These are phyloP conservation scores for Solanum pimpinellifolium DNA, from an alignment of 257 asterid genomes.

Conservation along the genomic window DNA sequence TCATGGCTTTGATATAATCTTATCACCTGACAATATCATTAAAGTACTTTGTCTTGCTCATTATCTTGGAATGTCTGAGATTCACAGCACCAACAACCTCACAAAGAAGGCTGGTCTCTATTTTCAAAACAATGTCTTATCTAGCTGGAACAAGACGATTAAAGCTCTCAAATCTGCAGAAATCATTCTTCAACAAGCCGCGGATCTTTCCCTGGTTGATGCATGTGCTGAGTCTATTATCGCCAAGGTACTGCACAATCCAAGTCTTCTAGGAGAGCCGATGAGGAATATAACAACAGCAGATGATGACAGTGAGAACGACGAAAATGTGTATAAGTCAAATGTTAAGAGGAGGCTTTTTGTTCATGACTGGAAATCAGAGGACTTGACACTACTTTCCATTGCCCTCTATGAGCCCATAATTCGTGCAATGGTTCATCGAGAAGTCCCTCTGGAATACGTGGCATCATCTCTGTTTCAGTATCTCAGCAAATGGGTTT, in stretches of 20 bases:
- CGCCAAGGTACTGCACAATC: conserved; percentile 32
- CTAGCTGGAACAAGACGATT: conserved; percentile 56
- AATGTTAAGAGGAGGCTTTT: conserved; percentile 57
- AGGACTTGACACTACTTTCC: conserved; percentile 39
- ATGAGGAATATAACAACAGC: conserved; percentile 2
- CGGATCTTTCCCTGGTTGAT: conserved; percentile 36
- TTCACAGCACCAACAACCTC: conserved; percentile 46
- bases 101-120: conserved; percentile 25
- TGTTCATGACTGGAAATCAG: conserved; percentile 32
- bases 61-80: conserved; percentile 67
- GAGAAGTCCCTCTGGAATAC: conserved; percentile 34
- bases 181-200: conserved; percentile 34
- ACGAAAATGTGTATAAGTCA: conserved; percentile 12
- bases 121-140: conserved; percentile 31
- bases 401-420: conserved; percentile 38
- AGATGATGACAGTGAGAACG: conserved; percentile 20
- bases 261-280: conserved; percentile 56
- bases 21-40: conserved; percentile 44
- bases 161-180: conserved; percentile 50
- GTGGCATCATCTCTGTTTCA: conserved; percentile 33
- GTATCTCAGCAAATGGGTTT: conserved; percentile 50
- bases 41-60: conserved; percentile 49
- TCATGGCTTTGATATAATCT: conserved; percentile 46
- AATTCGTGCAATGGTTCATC: conserved; percentile 27
- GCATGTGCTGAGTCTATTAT: conserved; percentile 44